These are phyloP conservation scores for Cyclocybe aegerita DNA, from an alignment of 768 basidiomycete species.

Conservation along the genomic window DNA sequence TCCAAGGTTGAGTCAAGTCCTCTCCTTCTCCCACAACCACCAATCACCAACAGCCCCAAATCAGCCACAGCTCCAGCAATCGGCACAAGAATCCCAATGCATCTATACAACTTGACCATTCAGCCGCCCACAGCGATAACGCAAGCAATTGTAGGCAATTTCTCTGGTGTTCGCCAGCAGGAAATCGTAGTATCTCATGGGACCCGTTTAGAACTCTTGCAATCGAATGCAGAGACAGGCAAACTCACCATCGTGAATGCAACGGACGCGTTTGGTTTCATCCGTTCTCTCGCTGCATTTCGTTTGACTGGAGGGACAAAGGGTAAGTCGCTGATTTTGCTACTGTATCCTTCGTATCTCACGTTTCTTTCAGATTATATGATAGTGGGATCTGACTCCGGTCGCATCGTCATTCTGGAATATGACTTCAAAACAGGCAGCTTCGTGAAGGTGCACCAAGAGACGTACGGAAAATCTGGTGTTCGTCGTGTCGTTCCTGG, in stretches of 20 bases:
- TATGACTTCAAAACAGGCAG: constrained; percentile 90
- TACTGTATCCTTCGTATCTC: constrained; percentile 35
- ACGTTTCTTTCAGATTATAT: constrained; percentile 81
- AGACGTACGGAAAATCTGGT: constrained; percentile 97
- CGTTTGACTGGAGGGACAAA: constrained; percentile 96
- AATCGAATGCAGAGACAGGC: constrained; percentile 87
- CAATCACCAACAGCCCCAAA: no score
- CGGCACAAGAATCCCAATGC: constrained; percentile 41
- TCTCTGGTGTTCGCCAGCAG: constrained; percentile 89
- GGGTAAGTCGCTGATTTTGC: constrained; percentile 72
- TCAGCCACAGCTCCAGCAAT: no score
- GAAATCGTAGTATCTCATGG: constrained; percentile 94
- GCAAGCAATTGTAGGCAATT: constrained; percentile 90
- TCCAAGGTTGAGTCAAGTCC: no score
- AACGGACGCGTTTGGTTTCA: constrained; percentile 89
- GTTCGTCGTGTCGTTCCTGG: constrained; percentile 95
- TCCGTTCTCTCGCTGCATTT: constrained; percentile 87
- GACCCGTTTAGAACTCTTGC: constrained; percentile 86
- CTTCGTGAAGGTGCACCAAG: constrained; percentile 94
- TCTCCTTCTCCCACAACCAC: no score
- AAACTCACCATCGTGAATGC: constrained; percentile 81
- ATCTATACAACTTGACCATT: constrained; percentile 94
- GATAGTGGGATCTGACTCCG: constrained; percentile 96
- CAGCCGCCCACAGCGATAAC: constrained; percentile 82
- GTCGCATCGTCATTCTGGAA: constrained; percentile 94